Base-by-base conservation (phyloP, 2,329 filamentous ascomycete species). In the Sordariomycetes sp. region DNA sequence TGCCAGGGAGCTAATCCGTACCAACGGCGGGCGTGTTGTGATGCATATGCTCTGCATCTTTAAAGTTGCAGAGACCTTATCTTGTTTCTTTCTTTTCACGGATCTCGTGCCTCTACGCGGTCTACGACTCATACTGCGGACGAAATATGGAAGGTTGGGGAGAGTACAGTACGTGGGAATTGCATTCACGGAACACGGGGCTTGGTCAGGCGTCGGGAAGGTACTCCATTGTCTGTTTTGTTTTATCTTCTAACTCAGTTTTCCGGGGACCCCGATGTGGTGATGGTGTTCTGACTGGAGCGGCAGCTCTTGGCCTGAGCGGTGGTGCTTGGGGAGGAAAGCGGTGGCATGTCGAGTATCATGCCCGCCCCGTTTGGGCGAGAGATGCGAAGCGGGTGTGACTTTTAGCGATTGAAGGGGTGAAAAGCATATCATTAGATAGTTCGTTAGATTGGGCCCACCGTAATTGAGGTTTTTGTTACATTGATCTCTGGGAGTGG, bases 401-500 rank as follows among this genome's bases (percentile, higher is more conserved):
- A 32, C 15, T 32, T 28, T 36, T 20, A 42, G n/a, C 6, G 34
- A 45, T 20, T 8, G 36, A n/a, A n/a, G 25, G 42, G 28, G 28
- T 22, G 42, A 51, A 34, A 56, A 50, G 39, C 39, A 56, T 17
- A 20, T 22, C 45, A 50, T 56, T 56, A 48, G 28, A 56, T 25
- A n/a, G 45, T 56, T 56, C 35, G 50, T 56, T 56, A 56, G 54
- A 56, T 51, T 56, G 54, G 54, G 45, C 42, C 39, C 42, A n/a
- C 36, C 3, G 50, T 51, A 35, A 36, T 20, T 56, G 28, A 15
- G 25, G 15, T 51, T 22, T 48, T 52, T 8, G 53, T 45, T 50
- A 28, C 20, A 48, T 22, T 24, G n/a, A 24, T 24, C 10, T 54
- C n/a, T 17, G 15, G 17, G 39, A 17, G 39, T 45, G 15, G 7